phyloP scores from a whole-genome alignment of 306 rosid genomes.

The Inga oerstediana region DNA sequence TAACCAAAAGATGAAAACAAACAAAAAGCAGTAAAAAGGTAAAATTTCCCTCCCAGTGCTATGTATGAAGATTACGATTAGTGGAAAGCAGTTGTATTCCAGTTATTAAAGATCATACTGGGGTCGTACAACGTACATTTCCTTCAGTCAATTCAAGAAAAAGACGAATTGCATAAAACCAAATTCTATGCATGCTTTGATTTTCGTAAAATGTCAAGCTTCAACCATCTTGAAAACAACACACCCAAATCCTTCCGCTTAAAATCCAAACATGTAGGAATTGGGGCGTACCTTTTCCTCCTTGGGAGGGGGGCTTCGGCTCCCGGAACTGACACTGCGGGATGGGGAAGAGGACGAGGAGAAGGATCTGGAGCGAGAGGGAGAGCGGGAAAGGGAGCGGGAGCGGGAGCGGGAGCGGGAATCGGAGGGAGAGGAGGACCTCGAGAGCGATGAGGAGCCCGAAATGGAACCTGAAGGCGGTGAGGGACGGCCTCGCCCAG shows the following conservation, averaged over 20 bases:
- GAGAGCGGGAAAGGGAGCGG: conserved; percentile 57
- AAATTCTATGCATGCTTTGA: neutral
- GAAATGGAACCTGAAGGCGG: conserved; percentile 79
- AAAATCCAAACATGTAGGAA: neutral
- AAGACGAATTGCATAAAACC: neutral
- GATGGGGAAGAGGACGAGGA: conserved; percentile 82
- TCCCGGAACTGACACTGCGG: conserved; percentile 62
- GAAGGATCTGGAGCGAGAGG: conserved; percentile 73
- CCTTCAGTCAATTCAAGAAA: conserved; percentile 3
- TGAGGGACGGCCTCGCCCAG: conserved; percentile 89
- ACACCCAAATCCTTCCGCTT: neutral
- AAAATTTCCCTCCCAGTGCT: neutral
- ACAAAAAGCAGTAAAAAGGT: neutral
- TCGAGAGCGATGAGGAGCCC: conserved; percentile 71
- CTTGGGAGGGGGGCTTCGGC: conserved; percentile 77
- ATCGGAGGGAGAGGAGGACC: conserved; percentile 59
- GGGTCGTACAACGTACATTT: neutral
- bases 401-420: conserved; percentile 55
- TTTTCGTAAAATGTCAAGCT: neutral
- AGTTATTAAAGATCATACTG: neutral
- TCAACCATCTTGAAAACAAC: neutral
- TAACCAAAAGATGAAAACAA: neutral
- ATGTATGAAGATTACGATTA: neutral
- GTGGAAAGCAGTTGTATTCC: too few species aligned
- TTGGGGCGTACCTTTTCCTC: conserved; percentile 55